A percentile compares a stretch with the other conserved stretches of the same genome.
Conservation (phyloP, 306 rosid species). For the Arachis stenosperma region DNA sequence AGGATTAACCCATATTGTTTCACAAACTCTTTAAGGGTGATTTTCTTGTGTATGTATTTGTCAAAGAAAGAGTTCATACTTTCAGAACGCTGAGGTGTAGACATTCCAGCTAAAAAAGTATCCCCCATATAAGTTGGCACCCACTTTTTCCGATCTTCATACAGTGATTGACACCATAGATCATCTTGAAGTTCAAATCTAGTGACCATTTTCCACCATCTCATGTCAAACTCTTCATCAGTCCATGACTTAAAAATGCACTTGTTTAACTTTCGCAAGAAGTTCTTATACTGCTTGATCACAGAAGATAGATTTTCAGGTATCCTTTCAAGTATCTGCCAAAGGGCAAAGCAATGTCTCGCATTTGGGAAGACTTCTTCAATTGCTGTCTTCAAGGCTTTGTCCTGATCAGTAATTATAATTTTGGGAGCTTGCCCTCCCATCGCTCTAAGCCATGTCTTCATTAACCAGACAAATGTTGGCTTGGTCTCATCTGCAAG, state of each 20-base stretch:
- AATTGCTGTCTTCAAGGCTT: constrained; percentile 67
- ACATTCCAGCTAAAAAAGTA: constrained; percentile 83
- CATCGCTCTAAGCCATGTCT: constrained; percentile 96
- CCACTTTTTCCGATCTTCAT: constrained; percentile 86
- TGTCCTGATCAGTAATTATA: constrained; percentile 82
- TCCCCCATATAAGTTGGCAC: constrained; percentile 79
- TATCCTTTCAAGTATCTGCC: constrained; percentile 75
- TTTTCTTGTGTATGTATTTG: constrained; percentile 86
- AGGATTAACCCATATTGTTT: constrained; percentile 83
- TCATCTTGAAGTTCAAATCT: constrained; percentile 84
- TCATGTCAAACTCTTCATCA: constrained; percentile 84
- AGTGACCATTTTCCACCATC: constrained; percentile 89
- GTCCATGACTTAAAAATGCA: constrained; percentile 87
- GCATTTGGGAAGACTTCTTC: constrained; percentile 81
- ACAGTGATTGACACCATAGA: constrained; percentile 67
- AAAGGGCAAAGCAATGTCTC: constrained; percentile 83
- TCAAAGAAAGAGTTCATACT: constrained; percentile 89
- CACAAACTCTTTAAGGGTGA: constrained; percentile 81
- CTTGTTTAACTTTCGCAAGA: constrained; percentile 70
- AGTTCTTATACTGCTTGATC: constrained; percentile 66
- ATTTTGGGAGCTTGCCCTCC: constrained; percentile 78
- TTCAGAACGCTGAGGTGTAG: constrained; percentile 78
- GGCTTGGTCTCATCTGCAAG: constrained; percentile 76
- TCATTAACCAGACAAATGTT: constrained; percentile 86
- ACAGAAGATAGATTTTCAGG: constrained; percentile 75